Percentiles rank a stretch among this genome's conserved stretches.
These are phyloP conservation scores for Stachybotrys echinatus DNA, from an alignment of 2,329 filamentous ascomycete species.

Conservation along the genomic window DNA sequence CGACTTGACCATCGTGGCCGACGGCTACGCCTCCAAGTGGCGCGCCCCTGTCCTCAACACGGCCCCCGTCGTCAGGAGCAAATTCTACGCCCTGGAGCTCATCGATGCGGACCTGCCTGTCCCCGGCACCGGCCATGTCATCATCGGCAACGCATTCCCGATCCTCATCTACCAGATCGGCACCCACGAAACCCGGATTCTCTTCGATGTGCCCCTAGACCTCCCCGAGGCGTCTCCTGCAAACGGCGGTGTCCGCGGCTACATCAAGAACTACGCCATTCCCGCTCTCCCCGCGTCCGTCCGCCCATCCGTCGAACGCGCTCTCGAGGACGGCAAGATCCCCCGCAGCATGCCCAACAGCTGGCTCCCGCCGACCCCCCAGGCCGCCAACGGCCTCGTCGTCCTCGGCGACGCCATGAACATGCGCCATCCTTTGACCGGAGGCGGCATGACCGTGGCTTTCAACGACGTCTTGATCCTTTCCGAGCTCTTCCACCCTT, in stretches of 20 bases:
- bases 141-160: constrained; percentile 71
- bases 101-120: constrained; percentile 78
- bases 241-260: constrained; percentile 77
- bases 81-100: constrained; percentile 91
- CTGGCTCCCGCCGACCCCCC: constrained; percentile 73
- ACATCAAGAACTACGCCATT: constrained; percentile 74
- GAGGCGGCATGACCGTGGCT: constrained; percentile 96
- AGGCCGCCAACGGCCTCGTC: constrained; percentile 58
- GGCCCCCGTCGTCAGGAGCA: constrained; percentile 67
- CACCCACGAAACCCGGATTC: constrained; percentile 82
- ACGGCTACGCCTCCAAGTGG: constrained; percentile 91
- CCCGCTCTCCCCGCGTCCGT: constrained; percentile 70
- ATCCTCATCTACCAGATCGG: constrained; percentile 96
- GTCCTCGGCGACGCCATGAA: constrained; percentile 94
- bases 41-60: constrained; percentile 70
- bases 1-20: constrained; percentile 79
- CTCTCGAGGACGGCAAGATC: constrained; percentile 72
- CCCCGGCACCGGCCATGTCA: constrained; percentile 76
- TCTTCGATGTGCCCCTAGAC: constrained; percentile 81
- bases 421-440: constrained; percentile 98
- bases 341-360: constrained; percentile 89
- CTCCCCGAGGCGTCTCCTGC: constrained; percentile 67
- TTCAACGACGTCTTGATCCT: constrained; percentile 87
- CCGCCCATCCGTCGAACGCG: constrained; percentile 67
- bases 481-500: constrained; percentile 65